Evolutionary conservation across 345 rosid genomes (phyloP).

Genomic region (Corchorus capsularis): DNA sequence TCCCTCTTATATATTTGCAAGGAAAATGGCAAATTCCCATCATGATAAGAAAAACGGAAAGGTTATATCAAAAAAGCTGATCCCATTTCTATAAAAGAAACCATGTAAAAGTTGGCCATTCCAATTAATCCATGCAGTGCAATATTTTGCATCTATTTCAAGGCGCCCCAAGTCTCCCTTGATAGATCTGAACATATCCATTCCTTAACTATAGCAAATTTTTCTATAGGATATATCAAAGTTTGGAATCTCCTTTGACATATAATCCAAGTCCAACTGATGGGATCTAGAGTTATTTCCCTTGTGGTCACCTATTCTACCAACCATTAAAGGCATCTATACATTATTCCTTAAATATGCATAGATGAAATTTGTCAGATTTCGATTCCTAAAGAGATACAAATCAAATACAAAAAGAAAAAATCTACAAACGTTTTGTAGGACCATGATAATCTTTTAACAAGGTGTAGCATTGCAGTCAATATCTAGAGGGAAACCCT

Average conservation of each 20-base stretch:
- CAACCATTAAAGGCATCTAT: background rate
- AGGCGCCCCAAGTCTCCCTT: background rate
- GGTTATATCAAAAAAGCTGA: background rate
- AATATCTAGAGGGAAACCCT: background rate
- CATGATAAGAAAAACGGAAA: background rate
- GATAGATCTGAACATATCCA: background rate
- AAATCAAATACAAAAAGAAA: background rate
- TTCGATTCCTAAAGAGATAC: background rate
- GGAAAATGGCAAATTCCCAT: background rate
- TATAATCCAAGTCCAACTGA: background rate
- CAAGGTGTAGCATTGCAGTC: background rate
- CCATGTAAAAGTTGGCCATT: background rate
- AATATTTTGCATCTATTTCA: background rate
- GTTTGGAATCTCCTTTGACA: background rate
- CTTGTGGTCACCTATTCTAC: constrained; percentile 1
- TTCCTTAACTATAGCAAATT: background rate
- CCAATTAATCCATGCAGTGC: background rate
- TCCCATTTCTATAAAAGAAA: too few relatives aligned
- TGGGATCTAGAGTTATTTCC: background rate
- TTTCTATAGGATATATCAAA: background rate
- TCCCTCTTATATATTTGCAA: background rate
- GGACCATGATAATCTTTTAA: background rate
- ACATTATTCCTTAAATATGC: background rate
- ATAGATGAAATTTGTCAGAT: background rate
- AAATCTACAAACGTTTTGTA: background rate